Evolutionary conservation across 2,329 filamentous ascomycete genomes (phyloP).

Genomic region (Aspergillus amoenus): DNA sequence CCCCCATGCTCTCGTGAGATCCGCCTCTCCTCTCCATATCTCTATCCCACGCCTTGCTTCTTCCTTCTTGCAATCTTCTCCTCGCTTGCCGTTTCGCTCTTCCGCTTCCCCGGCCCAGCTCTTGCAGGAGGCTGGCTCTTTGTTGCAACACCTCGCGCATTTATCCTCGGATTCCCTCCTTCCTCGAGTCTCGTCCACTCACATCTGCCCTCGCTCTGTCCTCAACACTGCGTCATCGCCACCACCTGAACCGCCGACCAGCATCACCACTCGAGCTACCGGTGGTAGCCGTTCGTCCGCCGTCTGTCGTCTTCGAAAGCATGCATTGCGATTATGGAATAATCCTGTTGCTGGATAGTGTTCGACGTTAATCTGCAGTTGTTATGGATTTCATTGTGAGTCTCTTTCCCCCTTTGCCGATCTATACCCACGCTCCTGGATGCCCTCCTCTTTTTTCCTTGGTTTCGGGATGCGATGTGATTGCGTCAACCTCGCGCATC

Average conservation of each 20-base stretch:
- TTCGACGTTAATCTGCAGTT: slow-evolving; percentile 26
- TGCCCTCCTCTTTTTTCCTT: background rate
- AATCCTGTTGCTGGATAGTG: slow-evolving; percentile 26
- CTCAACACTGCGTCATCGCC: slow-evolving; percentile 19
- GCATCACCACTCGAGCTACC: background rate
- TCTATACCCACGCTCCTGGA: background rate
- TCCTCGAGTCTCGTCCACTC: background rate
- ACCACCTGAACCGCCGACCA: slow-evolving; percentile 6
- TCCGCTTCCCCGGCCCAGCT: slow-evolving; percentile 8
- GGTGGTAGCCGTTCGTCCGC: background rate
- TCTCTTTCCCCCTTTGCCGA: slow-evolving; percentile 15
- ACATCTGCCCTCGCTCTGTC: slow-evolving; percentile 8
- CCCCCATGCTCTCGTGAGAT: background rate
- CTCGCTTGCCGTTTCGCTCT: background rate
- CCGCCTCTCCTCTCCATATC: slow-evolving; percentile 1
- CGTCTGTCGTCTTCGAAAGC: slow-evolving; percentile 21
- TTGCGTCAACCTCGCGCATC: slow-evolving; percentile 13
- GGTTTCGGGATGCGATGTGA: background rate
- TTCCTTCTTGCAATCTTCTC: slow-evolving; percentile 2
- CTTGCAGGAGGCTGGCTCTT: slow-evolving; percentile 26
- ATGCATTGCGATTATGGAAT: slow-evolving; percentile 36
- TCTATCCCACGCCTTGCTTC: slow-evolving; percentile 1
- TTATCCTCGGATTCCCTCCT: background rate
- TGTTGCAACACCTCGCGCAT: slow-evolving; percentile 16
- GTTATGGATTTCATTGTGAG: slow-evolving; percentile 49